Conservation (phyloP, 805 yeast species). For the Aciculoconidium aculeatum region DNA sequence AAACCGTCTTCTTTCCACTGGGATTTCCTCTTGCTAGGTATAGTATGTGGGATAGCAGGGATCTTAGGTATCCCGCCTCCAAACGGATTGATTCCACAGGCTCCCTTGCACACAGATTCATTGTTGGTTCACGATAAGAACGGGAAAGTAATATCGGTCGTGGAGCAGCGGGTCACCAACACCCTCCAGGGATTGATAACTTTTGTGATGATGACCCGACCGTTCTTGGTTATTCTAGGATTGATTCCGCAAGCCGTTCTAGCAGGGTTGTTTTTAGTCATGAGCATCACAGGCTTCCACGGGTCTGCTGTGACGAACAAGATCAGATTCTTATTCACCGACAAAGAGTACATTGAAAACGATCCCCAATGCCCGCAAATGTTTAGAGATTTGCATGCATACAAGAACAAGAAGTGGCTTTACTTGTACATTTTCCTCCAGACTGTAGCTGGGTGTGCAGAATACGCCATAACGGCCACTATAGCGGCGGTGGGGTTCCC, state of each 20-base stretch:
- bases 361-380: constrained; percentile 33
- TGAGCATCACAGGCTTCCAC: constrained; percentile 80
- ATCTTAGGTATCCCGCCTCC: constrained; percentile 92
- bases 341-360: constrained; percentile 33
- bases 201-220: constrained; percentile 84
- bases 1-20: constrained; percentile 92
- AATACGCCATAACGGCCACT: constrained; percentile 80
- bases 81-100: constrained; percentile 94
- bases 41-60: constrained; percentile 85
- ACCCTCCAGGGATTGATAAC: constrained; percentile 79
- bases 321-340: constrained; percentile 58
- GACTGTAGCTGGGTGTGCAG: constrained; percentile 65
- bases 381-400: constrained; percentile 23
- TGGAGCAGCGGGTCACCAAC: constrained; percentile 87
- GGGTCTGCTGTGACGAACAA: constrained; percentile 60
- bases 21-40: constrained; percentile 80
- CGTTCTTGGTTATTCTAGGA: constrained; percentile 74
- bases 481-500: constrained; percentile 95
- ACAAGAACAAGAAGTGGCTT: constrained; percentile 41
- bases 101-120: constrained; percentile 86
- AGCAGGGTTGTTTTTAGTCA: constrained; percentile 87
- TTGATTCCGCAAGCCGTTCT: constrained; percentile 88
- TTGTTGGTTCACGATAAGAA: constrained; percentile 49
- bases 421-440: constrained; percentile 53
- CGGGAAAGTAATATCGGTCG: constrained; percentile 49